Percentiles rank a stretch among this genome's conserved stretches.
phyloP scores from a whole-genome alignment of 768 basidiomycete species.

The Coprinopsis cinerea region DNA sequence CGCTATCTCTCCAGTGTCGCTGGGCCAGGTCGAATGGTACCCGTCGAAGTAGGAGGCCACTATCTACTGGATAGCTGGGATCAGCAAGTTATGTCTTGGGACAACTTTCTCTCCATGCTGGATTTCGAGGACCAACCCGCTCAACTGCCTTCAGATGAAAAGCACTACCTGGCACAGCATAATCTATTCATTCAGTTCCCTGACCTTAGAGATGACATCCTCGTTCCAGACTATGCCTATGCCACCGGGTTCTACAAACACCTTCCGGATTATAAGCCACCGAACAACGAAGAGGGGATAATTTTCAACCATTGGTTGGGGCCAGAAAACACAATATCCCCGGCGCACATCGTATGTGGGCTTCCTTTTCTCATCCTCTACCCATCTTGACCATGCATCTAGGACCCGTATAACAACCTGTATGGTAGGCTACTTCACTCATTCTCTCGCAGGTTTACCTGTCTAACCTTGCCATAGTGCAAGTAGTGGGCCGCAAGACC shows the following conservation, averaged over 20 bases:
- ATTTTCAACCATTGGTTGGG: slow-evolving; percentile 82
- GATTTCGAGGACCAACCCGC: slow-evolving; percentile 26
- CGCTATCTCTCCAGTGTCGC: slow-evolving; percentile 64
- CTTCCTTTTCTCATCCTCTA: slow-evolving; percentile 10
- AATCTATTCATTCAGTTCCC: slow-evolving; percentile 84
- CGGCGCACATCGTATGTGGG: slow-evolving; percentile 72
- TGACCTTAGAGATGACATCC: slow-evolving; percentile 62
- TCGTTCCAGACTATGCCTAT: slow-evolving; percentile 88
- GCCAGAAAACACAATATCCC: slow-evolving; percentile 71
- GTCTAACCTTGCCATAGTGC: slow-evolving; percentile 43
- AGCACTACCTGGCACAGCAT: slow-evolving; percentile 88
- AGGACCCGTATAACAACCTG: slow-evolving; percentile 94
- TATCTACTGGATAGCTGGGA: slow-evolving; percentile 80
- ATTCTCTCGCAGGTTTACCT: slow-evolving; percentile 8
- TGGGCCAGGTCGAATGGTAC: slow-evolving; percentile 81
- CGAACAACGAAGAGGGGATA: slow-evolving; percentile 57
- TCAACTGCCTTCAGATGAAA: slow-evolving; percentile 12
- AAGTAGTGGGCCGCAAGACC: slow-evolving; percentile 84
- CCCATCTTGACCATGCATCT: slow-evolving; percentile 4
- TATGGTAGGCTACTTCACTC: slow-evolving; percentile 49
- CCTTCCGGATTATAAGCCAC: slow-evolving; percentile 53
- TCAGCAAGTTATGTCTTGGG: slow-evolving; percentile 74
- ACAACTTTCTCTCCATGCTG: slow-evolving; percentile 56
- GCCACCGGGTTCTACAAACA: slow-evolving; percentile 26
- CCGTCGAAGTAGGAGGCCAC: slow-evolving; percentile 83